Conservation (phyloP, 768 basidiomycete genomes). For the Clitopilus hobsonii region DNA sequence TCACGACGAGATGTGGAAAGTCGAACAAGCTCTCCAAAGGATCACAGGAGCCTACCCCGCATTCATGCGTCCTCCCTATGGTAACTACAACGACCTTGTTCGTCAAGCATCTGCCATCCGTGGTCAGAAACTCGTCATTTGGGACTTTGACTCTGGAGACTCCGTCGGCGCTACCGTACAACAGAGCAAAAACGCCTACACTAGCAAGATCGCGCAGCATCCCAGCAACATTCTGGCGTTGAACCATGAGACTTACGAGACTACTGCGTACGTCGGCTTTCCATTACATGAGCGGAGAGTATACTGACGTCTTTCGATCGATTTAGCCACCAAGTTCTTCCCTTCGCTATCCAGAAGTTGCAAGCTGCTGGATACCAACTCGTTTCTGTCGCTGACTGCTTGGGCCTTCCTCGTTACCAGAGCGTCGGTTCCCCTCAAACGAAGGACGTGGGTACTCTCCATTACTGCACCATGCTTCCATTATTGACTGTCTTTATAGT, state of each 20-base stretch:
- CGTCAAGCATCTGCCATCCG: constrained; percentile 28
- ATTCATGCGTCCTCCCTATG: constrained; percentile 47
- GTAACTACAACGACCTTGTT: constrained; percentile 42
- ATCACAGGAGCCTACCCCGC: constrained; percentile 41
- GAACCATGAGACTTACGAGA: constrained; percentile 37
- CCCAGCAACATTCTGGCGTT: constrained; percentile 33
- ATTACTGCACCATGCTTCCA: neutral
- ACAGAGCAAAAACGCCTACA: constrained; percentile 27
- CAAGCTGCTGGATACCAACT: constrained; percentile 34
- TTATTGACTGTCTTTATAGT: constrained; percentile 9
- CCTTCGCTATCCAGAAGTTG: constrained; percentile 30
- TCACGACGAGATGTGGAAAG: constrained; percentile 40
- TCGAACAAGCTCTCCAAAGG: constrained; percentile 37
- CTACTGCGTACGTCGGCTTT: too few species aligned
- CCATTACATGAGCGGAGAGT: too few species aligned
- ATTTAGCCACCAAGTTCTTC: constrained; percentile 33
- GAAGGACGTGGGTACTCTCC: constrained; percentile 24
- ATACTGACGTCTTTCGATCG: too few species aligned
- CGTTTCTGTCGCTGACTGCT: constrained; percentile 36
- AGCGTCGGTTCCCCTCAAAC: constrained; percentile 20
- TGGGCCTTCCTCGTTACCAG: constrained; percentile 32
- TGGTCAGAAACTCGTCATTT: constrained; percentile 30
- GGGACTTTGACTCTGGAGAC: constrained; percentile 34
- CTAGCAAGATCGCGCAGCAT: constrained; percentile 18
- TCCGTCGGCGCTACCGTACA: constrained; percentile 28